Evolutionary conservation across 108 stramenopile genomes (phyloP), one percentile per base, ranked within the genome.

Genomic region (Discostella pseudostelligera): DNA sequence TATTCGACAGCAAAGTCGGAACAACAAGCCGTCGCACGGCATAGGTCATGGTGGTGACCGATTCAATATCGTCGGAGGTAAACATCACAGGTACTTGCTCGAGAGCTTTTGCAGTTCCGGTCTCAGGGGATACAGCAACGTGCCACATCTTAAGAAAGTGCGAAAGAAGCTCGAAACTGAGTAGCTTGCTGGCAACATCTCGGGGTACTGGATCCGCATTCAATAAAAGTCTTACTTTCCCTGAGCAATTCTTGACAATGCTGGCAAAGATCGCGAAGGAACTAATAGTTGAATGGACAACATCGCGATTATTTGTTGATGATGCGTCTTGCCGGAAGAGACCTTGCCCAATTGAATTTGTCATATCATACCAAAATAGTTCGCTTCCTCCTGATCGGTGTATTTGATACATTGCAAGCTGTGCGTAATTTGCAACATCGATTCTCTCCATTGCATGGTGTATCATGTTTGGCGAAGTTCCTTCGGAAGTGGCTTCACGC

Each of bases 331-430:
- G 69, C 24, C 83, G 86, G 59, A 93, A 93, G 40, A 93, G 60
- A 28, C 83, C 84, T 28, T 13, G 28, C 4, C 89, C 92, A 62
- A 89, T 90, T 8, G 76, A 70, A 67, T 81, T 81, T 45, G 87
- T 89, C 92, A 93, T 90, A 62, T 93, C 92, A 62, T 90, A 81
- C 92, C 92, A 93, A 66, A 93, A 93, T 3, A 93, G 67, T 62
- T 93, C 92, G 47, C 86, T 89, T 8, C 92, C 92, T 4, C 92
- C 92, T 19, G 87, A 85, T 66, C 92, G 80, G 49, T 86, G 72
- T 28, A 93, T 83, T 56, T 93, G 89, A 62, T 89, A 88, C 56
- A 89, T 53, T 5, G 89, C 92, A n/a, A 93, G 81, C 59, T 93
- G 86, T 8, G 87, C 79, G 59, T 74, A 80, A 63, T 86, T 90